These are phyloP conservation scores for Sisymbrium altissimum DNA, from an alignment of 345 rosid species.

Conservation along the genomic window DNA sequence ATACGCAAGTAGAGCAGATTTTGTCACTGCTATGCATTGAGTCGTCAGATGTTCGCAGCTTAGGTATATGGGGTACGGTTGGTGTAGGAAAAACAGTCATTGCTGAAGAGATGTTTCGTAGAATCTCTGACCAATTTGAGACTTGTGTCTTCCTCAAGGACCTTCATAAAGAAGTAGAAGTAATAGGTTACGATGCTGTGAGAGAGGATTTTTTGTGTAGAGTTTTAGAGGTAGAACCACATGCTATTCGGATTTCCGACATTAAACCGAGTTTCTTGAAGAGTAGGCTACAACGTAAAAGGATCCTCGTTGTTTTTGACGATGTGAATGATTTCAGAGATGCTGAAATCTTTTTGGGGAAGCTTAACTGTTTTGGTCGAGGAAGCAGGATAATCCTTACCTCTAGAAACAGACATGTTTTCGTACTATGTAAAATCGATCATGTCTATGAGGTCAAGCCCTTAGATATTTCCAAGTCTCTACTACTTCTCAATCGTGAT, in stretches of 20 bases:
- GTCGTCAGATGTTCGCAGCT: conserved; percentile 14
- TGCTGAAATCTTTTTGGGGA: conserved; percentile 1
- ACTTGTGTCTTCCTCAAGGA: conserved; percentile 36
- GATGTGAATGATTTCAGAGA: conserved; percentile 30
- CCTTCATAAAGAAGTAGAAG: conserved; percentile 23
- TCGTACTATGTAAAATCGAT: background rate
- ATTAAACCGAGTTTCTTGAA: conserved; percentile 11
- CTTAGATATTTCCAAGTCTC: conserved; percentile 4
- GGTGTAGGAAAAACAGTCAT: conserved; percentile 55
- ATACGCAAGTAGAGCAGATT: conserved; percentile 17
- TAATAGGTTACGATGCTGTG: background rate
- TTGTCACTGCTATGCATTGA: conserved; percentile 8
- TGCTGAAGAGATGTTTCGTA: conserved; percentile 38
- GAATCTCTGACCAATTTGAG: conserved; percentile 36
- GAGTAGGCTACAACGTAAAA: conserved; percentile 17
- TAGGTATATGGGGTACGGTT: conserved; percentile 46
- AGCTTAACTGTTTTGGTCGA: conserved; percentile 21
- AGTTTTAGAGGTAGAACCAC: conserved; percentile 2
- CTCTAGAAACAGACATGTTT: conserved; percentile 26
- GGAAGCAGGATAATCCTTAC: conserved; percentile 32
- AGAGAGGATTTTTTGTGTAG: conserved; percentile 15
- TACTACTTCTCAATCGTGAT: background rate
- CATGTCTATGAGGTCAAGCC: conserved; percentile 33
- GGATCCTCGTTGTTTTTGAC: conserved; percentile 24
- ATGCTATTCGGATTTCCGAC: background rate